Evolutionary conservation across 31 red algal genomes (phyloP).

Genomic region (Asparagopsis taxiformis): DNA sequence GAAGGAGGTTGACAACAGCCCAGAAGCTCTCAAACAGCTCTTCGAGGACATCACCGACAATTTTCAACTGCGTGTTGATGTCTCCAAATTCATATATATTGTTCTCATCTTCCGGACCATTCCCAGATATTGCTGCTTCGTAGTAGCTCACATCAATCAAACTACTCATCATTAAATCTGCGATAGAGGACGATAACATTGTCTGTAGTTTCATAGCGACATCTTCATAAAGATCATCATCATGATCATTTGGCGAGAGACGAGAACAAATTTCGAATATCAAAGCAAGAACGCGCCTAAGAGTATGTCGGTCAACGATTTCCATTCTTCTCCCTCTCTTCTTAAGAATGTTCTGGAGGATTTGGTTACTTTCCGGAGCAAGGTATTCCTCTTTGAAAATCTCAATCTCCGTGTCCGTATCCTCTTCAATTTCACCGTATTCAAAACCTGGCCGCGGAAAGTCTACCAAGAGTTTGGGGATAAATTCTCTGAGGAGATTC

Average conservation of each 20-base stretch:
- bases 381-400: slow-evolving; percentile 59
- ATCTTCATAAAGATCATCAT: slow-evolving; percentile 18
- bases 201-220: slow-evolving; percentile 24
- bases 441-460: slow-evolving; percentile 29
- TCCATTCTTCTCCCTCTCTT: slow-evolving; percentile 41
- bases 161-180: slow-evolving; percentile 43
- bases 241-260: slow-evolving; percentile 35
- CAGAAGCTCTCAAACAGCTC: slow-evolving; percentile 67
- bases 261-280: slow-evolving; percentile 39
- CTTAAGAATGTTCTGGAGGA: slow-evolving; percentile 29
- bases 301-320: slow-evolving; percentile 57
- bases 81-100: slow-evolving; percentile 30
- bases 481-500: slow-evolving; percentile 19
- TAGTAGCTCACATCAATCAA: slow-evolving; percentile 63
- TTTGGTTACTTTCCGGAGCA: slow-evolving; percentile 16
- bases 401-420: slow-evolving; percentile 34
- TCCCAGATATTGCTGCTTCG: slow-evolving; percentile 45
- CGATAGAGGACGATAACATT: slow-evolving; percentile 31
- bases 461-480: slow-evolving; percentile 47
- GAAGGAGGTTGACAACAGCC: slow-evolving; percentile 54
- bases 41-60: slow-evolving; percentile 47
- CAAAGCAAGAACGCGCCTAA: slow-evolving; percentile 40
- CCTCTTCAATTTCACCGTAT: slow-evolving; percentile 51
- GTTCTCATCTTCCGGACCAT: slow-evolving; percentile 29
- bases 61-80: slow-evolving; percentile 29